phyloP scores from a whole-genome alignment of 495 filamentous ascomycete genomes.

The Penicillium manginii region DNA sequence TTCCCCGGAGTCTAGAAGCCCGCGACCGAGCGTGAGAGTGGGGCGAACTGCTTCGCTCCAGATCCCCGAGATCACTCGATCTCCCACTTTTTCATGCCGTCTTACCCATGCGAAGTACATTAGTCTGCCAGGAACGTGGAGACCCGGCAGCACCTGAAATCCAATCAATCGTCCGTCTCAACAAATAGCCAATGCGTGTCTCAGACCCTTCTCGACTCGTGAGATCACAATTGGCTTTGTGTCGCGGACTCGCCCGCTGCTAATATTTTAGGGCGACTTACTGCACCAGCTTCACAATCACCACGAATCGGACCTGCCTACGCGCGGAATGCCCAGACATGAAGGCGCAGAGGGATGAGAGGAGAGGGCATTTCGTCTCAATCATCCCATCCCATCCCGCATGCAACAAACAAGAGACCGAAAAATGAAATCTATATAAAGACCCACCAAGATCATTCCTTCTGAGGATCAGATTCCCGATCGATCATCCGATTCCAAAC shows the following conservation, averaged over 20 bases:
- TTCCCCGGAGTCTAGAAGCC: not conserved
- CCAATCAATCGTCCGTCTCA: not conserved
- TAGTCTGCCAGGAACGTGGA: conserved; percentile 1
- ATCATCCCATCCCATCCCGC: not conserved
- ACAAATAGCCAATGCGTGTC: not conserved
- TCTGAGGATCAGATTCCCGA: conserved; percentile 1
- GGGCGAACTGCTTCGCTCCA: not conserved
- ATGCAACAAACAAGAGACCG: not conserved
- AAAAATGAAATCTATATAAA: conserved; percentile 4
- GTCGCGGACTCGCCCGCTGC: not conserved
- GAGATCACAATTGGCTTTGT: conserved; percentile 1
- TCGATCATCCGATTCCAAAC: not conserved
- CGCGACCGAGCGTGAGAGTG: not conserved
- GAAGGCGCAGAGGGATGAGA: not conserved
- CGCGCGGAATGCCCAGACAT: not conserved
- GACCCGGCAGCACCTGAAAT: not conserved
- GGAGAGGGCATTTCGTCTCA: no score
- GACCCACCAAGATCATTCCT: conserved; percentile 1
- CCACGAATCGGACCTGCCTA: not conserved
- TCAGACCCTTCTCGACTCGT: not conserved
- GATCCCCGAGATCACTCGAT: not conserved
- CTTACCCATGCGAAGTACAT: not conserved
- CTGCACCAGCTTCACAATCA: not conserved
- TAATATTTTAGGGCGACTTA: not conserved
- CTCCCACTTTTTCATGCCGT: not conserved